These are phyloP conservation scores for Kodamaea restingae DNA, from an alignment of 805 yeast genomes.

Conservation along the genomic window DNA sequence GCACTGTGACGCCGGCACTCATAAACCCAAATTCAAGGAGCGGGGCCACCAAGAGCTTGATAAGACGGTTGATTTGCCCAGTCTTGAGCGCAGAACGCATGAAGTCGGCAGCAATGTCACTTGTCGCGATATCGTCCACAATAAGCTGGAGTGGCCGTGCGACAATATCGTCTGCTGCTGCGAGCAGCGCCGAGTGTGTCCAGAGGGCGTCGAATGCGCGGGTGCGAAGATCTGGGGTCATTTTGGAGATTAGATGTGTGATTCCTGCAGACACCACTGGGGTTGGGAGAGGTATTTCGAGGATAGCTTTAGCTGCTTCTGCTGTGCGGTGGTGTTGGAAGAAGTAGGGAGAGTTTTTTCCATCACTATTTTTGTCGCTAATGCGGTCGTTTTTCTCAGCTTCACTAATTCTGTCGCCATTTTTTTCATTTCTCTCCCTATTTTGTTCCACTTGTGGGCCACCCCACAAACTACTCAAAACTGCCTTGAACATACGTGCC, in stretches of 20 bases:
- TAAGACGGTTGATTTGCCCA: conserved; percentile 59
- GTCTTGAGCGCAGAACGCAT: conserved; percentile 39
- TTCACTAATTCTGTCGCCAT: not conserved
- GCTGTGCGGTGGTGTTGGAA: conserved; percentile 22
- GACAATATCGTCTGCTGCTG: conserved; percentile 49
- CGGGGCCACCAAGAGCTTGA: conserved; percentile 56
- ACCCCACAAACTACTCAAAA: conserved; percentile 50
- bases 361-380: not conserved
- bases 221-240: conserved; percentile 34
- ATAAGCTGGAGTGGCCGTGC: conserved; percentile 62
- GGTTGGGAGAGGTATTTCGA: conserved; percentile 52
- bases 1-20: conserved; percentile 18
- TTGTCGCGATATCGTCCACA: conserved; percentile 55
- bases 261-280: conserved; percentile 62
- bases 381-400: too few relatives aligned
- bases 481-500: conserved; percentile 36
- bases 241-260: conserved; percentile 47
- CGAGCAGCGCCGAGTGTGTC: conserved; percentile 57
- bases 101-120: conserved; percentile 48
- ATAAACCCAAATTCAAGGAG: conserved; percentile 41
- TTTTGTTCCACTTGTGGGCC: not conserved
- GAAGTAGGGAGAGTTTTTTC: not conserved
- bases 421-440: not conserved
- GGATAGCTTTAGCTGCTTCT: conserved; percentile 63
- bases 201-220: conserved; percentile 64